Evolutionary conservation across 1,284 basidiomycete genomes (phyloP), one percentile per base, ranked within the genome.

Genomic region (Cryptococcus deneoformans): DNA sequence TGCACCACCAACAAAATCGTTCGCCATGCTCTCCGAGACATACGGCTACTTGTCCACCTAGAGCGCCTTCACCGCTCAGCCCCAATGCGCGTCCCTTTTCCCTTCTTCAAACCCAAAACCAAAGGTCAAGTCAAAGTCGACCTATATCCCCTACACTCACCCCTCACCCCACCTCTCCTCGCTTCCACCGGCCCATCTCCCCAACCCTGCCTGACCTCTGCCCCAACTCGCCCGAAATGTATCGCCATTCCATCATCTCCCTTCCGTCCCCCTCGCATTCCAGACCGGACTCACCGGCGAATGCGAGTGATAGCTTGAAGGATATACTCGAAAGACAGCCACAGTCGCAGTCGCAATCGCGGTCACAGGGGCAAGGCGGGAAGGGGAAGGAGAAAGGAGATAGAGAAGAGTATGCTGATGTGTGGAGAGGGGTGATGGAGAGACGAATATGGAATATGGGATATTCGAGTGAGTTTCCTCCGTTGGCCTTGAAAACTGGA

Each of bases 11-110:
- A 20, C 20, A 20, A 20, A 20, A 20, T 20, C 20, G 20, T 20
- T 20, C 20, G 20, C 20, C 20, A 20, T 20, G 20, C 20, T 20
- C 20, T 20, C 20, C 12, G 43, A 70, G 70, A 56, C 70, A 75
- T 35, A 65, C 74, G 6, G 14, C 43, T n/a, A 44, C 43, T 44
- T n/a, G n/a, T 2, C 43, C 43, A 8, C 43, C 43, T 44, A n/a
- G 43, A n/a, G 43, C 43, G 24, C 6, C 43, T 16, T 44, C 43
- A 24, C 43, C 43, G 43, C 24, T 44, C n/a, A 44, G 43, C 43
- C n/a, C 43, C n/a, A 24, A 24, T 9, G 10, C 24, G 43, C n/a
- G 43, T 3, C 43, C 43, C 43, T 8, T n/a, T 44, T 8, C 20
- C 43, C 1, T n/a, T n/a, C n/a, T n/a, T n/a, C 43, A 44, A n/a